A percentile compares a stretch with the other conserved stretches of the same genome.
phyloP scores from a whole-genome alignment of 1,284 basidiomycete species.

The Tausonia pullulans region DNA sequence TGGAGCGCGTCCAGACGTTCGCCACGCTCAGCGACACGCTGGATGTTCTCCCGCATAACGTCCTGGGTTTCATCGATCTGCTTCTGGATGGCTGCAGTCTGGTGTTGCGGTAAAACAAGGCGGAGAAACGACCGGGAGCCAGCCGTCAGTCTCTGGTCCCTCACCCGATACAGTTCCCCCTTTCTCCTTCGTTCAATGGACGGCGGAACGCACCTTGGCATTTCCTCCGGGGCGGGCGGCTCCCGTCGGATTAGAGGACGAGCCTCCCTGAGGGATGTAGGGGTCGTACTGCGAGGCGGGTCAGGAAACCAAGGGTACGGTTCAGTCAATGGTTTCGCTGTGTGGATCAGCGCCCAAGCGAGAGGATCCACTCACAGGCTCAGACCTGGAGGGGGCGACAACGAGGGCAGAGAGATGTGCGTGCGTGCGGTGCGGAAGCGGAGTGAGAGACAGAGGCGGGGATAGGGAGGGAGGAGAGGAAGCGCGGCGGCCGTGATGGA shows the following conservation, averaged over 20 bases:
- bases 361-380: too few relatives aligned
- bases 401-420: too few relatives aligned
- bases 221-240: constrained; percentile 42
- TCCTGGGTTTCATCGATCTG: constrained; percentile 93
- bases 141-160: too few relatives aligned
- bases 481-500: too few relatives aligned
- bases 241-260: constrained; percentile 48
- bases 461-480: too few relatives aligned
- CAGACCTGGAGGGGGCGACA: too few relatives aligned
- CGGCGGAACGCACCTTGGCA: constrained; percentile 39
- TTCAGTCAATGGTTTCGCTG: too few relatives aligned
- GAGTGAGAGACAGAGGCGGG: too few relatives aligned
- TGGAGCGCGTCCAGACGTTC: constrained; percentile 88
- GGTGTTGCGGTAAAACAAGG: neutral
- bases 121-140: neutral
- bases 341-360: too few relatives aligned
- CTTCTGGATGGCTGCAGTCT: constrained; percentile 83
- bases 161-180: neutral
- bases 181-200: neutral
- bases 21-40: constrained; percentile 74
- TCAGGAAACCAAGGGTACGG: too few relatives aligned
- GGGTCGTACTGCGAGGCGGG: constrained; percentile 56
- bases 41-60: constrained; percentile 95
- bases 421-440: too few relatives aligned
- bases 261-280: constrained; percentile 74